Base-by-base conservation (phyloP, 2,329 filamentous ascomycete genomes). In the Venturia effusa region DNA sequence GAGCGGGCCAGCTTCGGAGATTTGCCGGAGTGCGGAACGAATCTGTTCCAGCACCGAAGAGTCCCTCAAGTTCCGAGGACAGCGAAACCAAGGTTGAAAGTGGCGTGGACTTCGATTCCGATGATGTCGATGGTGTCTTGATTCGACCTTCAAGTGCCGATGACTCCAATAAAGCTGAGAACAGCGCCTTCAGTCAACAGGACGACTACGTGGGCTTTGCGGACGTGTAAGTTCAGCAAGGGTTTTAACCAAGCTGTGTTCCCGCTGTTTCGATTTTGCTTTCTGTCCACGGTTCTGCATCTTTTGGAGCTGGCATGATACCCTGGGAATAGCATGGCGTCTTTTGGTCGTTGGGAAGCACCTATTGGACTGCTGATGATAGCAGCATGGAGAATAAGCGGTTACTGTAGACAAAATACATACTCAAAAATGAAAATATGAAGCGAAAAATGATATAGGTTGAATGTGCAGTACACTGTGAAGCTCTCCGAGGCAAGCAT, bases 1-100 rank as follows among this genome's bases (percentile, higher is more conserved):
- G 90, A 76, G 92, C 92, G 73, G 92, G 89, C 71, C 88, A 90
- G 71, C 87, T 88, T 74, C 82, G 84, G 74, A 84, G 83, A 74
- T 80, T 82, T 69, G 77, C 77, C 65, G 77, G 80, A 70, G 71
- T 77, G 67, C 75, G 75, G 17, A 48, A 63, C 15, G 51, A 37
- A 22, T 19, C 45, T 70, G 17, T 51, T 24, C 77, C 77, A 65
- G 77, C 80, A 71, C 19, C 59, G 34, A 60, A 43, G 19, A 60
- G n/a, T 32, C 34, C 59, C 19, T 60, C 55, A 13, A 59, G 37
- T 59, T 37, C n/a, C 22, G 59, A 17, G 2, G 34, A 40, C 27
- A 40, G 37, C 40, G 40, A 60, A 22, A 41, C 27, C 45, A 60
- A 60, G 59, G 59, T 40, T 32, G 59, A 60, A 60, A 37, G 24